A percentile compares a stretch with the other conserved stretches of the same genome.
phyloP scores from a whole-genome alignment of 202 grass and related monocot genomes.

The Schoenoplectus triqueter region DNA sequence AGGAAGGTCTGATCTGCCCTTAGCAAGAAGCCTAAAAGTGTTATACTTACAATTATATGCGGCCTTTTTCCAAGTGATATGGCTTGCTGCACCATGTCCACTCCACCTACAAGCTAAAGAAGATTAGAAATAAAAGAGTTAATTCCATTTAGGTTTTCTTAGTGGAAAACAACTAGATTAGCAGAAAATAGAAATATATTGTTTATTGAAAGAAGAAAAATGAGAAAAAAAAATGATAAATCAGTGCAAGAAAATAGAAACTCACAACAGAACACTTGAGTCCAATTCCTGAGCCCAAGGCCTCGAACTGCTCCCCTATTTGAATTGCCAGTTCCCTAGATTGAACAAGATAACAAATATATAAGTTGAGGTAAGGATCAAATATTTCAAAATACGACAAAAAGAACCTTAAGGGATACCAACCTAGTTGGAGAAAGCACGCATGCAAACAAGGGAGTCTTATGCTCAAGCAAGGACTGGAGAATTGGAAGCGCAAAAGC shows the following conservation, averaged over 20 bases:
- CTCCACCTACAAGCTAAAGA: conserved; percentile 75
- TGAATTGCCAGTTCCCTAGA: conserved; percentile 90
- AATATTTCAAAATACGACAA: neutral
- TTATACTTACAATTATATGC: conserved; percentile 76
- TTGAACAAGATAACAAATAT: neutral
- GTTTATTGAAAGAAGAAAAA: neutral
- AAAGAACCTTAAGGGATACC: neutral
- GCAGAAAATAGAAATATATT: neutral
- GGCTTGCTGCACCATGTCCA: conserved; percentile 76
- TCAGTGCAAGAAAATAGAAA: neutral
- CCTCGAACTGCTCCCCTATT: conserved; percentile 85
- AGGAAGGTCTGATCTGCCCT: neutral
- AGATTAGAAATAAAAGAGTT: conserved; percentile 1
- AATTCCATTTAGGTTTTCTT: neutral
- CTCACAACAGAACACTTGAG: conserved; percentile 67
- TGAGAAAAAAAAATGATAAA: neutral
- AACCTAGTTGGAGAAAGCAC: conserved; percentile 85
- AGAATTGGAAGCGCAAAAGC: conserved; percentile 84
- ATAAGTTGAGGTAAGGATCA: neutral
- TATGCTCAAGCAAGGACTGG: conserved; percentile 61
- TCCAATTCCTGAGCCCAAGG: conserved; percentile 64
- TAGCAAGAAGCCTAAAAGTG: neutral
- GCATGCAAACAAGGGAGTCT: conserved; percentile 72
- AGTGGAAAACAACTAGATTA: conserved; percentile 22
- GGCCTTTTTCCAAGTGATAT: conserved; percentile 66